Conservation (phyloP, 768 basidiomycete species). For the Porpolomopsis calyptriformis region DNA sequence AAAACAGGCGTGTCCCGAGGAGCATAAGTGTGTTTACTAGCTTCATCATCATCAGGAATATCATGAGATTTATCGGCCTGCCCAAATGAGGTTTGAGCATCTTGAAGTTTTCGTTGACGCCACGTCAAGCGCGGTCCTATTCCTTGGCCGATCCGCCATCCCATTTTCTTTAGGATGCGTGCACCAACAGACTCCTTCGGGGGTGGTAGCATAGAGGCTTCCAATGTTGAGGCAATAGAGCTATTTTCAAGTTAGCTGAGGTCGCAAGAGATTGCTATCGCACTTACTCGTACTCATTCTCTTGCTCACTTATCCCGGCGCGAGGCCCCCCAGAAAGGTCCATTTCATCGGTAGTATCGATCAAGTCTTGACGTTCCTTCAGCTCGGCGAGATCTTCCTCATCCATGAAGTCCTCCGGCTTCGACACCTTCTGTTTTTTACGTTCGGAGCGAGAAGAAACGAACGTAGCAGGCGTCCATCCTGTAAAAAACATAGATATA, state of each 20-base stretch:
- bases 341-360: conserved; percentile 75
- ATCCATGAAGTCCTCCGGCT: conserved; percentile 96
- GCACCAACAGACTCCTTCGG: conserved; percentile 76
- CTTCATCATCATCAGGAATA: conserved; percentile 59
- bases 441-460: conserved; percentile 78
- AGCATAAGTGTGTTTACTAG: conserved; percentile 77
- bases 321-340: conserved; percentile 51
- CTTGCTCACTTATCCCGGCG: conserved; percentile 31
- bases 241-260: conserved; percentile 25
- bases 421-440: conserved; percentile 47
- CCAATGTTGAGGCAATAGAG: conserved; percentile 51
- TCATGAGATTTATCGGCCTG: conserved; percentile 22
- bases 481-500: conserved; percentile 30
- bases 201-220: conserved; percentile 58
- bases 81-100: conserved; percentile 35
- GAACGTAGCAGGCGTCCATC: conserved; percentile 93
- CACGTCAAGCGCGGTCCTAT: conserved; percentile 83
- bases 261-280: neutral
- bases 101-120: conserved; percentile 63
- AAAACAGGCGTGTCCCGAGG: conserved; percentile 67
- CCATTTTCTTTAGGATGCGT: conserved; percentile 86
- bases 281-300: conserved; percentile 47
- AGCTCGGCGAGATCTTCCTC: conserved; percentile 89
- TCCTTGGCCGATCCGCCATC: conserved; percentile 89
- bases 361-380: conserved; percentile 59